Percentiles rank a stretch among this genome's conserved stretches.
These are phyloP conservation scores for Plasmodium yoelii DNA, from an alignment of 169 alveolate species.

Conservation along the genomic window DNA sequence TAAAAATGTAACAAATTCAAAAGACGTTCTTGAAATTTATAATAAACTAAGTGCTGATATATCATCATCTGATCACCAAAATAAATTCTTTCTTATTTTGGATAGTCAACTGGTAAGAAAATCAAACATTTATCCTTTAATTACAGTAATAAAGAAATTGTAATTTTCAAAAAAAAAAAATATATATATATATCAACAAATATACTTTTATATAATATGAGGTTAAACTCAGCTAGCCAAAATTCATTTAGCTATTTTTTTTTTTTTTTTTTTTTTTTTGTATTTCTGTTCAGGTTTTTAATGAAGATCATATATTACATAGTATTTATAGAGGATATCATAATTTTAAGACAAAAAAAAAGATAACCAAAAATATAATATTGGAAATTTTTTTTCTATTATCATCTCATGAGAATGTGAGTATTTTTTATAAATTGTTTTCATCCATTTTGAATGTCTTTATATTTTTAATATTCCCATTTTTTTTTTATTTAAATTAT, in stretches of 20 bases:
- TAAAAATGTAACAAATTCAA: slow-evolving; percentile 65
- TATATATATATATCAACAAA: background rate
- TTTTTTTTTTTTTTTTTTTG: background rate
- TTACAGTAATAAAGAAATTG: background rate
- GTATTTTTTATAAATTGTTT: background rate
- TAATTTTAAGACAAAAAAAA: slow-evolving; percentile 30
- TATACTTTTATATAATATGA: background rate
- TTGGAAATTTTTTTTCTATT: slow-evolving; percentile 51
- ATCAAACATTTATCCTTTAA: too few species aligned
- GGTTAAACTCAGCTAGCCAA: background rate
- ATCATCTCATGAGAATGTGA: slow-evolving; percentile 60
- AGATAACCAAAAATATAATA: slow-evolving; percentile 41
- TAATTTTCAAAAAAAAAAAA: background rate
- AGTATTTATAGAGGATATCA: slow-evolving; percentile 58
- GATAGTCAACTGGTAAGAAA: slow-evolving; percentile 30
- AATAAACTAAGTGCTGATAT: background rate
- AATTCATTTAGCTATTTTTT: background rate
- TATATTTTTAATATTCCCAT: background rate
- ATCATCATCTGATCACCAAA: background rate
- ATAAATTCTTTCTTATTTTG: slow-evolving; percentile 41
- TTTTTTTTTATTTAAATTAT: background rate
- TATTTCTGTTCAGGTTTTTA: slow-evolving; percentile 20
- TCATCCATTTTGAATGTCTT: background rate
- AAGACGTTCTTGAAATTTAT: slow-evolving; percentile 13
- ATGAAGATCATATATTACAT: slow-evolving; percentile 55